Evolutionary conservation across 2,329 filamentous ascomycete species (phyloP).

Genomic region (Dothidotthia symphoricarpi): DNA sequence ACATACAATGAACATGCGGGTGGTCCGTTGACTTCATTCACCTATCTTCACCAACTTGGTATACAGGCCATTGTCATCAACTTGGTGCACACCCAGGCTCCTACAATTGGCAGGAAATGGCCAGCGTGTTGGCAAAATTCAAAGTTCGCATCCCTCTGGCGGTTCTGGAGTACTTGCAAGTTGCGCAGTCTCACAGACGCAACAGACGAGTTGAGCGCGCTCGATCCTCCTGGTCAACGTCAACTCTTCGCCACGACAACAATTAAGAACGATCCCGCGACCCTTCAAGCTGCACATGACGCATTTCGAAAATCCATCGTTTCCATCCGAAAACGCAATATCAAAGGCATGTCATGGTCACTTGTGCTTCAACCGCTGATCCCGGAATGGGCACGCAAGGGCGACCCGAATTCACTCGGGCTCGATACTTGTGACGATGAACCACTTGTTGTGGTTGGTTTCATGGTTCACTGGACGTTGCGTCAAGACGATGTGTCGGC

Average conservation of each 20-base stretch:
- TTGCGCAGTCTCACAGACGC: slow-evolving; percentile 32
- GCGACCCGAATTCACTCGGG: slow-evolving; percentile 14
- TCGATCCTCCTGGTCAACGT: slow-evolving; percentile 32
- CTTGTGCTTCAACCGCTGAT: slow-evolving; percentile 24
- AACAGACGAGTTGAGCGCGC: slow-evolving; percentile 35
- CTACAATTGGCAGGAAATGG: slow-evolving; percentile 25
- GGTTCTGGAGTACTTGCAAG: slow-evolving; percentile 40
- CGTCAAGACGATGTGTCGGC: slow-evolving; percentile 29
- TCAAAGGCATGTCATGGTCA: slow-evolving; percentile 36
- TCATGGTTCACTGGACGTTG: slow-evolving; percentile 38
- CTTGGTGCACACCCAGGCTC: slow-evolving; percentile 43
- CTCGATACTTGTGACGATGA: slow-evolving; percentile 14
- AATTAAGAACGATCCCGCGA: slow-evolving; percentile 36
- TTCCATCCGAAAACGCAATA: slow-evolving; percentile 17
- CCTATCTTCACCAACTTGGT: slow-evolving; percentile 60
- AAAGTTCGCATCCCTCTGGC: slow-evolving; percentile 30
- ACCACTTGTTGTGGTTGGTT: slow-evolving; percentile 34
- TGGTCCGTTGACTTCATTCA: slow-evolving; percentile 54
- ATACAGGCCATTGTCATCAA: slow-evolving; percentile 46
- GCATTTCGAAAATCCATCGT: slow-evolving; percentile 25
- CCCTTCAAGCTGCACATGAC: slow-evolving; percentile 26
- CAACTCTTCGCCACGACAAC: slow-evolving; percentile 41
- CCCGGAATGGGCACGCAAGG: slow-evolving; percentile 15
- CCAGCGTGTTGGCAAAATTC: slow-evolving; percentile 35
- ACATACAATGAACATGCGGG: slow-evolving; percentile 44